phyloP scores from a whole-genome alignment of 441 rosid genomes.

The Eruca vesicaria region DNA sequence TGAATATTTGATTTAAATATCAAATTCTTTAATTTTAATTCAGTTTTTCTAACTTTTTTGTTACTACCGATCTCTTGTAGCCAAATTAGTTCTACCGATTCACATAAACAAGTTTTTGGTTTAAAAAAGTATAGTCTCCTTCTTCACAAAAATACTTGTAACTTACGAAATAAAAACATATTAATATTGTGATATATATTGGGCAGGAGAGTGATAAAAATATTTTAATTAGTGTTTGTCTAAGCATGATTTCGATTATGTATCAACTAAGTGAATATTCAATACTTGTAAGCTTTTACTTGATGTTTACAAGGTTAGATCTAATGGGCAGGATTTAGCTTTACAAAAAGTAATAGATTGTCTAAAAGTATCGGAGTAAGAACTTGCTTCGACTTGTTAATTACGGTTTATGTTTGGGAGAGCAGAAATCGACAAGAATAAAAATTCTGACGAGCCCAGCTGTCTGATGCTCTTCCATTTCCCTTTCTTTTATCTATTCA shows the following conservation, averaged over 20 bases:
- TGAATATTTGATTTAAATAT: background rate
- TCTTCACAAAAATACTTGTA: no score
- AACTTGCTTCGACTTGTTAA: slow-evolving; percentile 28
- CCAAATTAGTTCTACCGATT: background rate
- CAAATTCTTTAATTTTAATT: background rate
- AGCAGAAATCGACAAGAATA: slow-evolving; percentile 26
- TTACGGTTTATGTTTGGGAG: slow-evolving; percentile 20
- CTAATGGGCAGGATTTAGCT: background rate
- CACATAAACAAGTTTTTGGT: background rate
- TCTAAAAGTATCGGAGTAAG: slow-evolving; percentile 11
- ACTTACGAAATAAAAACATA: background rate
- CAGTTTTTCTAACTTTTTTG: background rate
- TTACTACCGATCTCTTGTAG: background rate
- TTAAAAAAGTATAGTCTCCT: no score
- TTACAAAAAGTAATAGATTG: background rate
- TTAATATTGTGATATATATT: background rate
- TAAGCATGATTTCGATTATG: background rate
- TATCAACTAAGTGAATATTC: background rate
- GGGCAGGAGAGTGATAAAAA: background rate
- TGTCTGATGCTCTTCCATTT: slow-evolving; percentile 27
- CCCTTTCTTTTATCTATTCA: background rate
- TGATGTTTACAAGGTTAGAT: slow-evolving; percentile 33
- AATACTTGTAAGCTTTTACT: background rate
- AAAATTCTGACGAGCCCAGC: slow-evolving; percentile 28
- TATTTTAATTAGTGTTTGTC: background rate